Evolutionary conservation across 2,329 filamentous ascomycete species (phyloP), one percentile per base, ranked within the genome.

Genomic region (Teratosphaeria destructans): DNA sequence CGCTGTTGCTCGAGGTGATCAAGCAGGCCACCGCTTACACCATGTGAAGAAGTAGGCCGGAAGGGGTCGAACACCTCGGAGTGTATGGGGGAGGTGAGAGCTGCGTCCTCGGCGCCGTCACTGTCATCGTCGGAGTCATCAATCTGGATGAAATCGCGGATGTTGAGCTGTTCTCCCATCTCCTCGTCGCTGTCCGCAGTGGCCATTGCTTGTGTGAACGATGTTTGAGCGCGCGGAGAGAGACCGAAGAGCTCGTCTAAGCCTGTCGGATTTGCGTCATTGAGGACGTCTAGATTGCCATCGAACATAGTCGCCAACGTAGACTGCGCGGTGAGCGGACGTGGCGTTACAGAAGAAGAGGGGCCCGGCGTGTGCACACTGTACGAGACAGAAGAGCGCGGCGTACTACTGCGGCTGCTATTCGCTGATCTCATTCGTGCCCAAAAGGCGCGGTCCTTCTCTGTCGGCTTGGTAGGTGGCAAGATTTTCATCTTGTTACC

Each of bases 1-100:
- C 63, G 69, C 3, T 66, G 64, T 64, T 84, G 82, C 67, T 87
- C 85, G 47, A 91, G 83, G 65, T 87, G 85, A 58, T 81, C 80
- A n/a, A 88, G 75, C 58, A 87, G 79, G 29, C 55, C 55, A 47
- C 55, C 32, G 34, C 57, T 60, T 32, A 58, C 52, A 35, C 39
- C 58, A 32, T 54, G 49, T 32, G 49, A 32, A 34, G 68, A 26
- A 65, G 59, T 29, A 53, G 54, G 53, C 29, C 53, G 52, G 68
- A 26, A 65, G 59, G 63, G 63, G 55, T 68, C 55, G 61, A 60
- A 60, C 57, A 60, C 52, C 52, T 61, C 62, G 56, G 57, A n/a
- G 26, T 62, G 37, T 23, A 56, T 57, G 39, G 67, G 58, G 55
- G 68, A 64, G 61, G 66, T 54, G 71, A 63, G 84, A 79, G 67